Conservation (phyloP, 805 yeast species). For the Suhomyces prunicola region DNA sequence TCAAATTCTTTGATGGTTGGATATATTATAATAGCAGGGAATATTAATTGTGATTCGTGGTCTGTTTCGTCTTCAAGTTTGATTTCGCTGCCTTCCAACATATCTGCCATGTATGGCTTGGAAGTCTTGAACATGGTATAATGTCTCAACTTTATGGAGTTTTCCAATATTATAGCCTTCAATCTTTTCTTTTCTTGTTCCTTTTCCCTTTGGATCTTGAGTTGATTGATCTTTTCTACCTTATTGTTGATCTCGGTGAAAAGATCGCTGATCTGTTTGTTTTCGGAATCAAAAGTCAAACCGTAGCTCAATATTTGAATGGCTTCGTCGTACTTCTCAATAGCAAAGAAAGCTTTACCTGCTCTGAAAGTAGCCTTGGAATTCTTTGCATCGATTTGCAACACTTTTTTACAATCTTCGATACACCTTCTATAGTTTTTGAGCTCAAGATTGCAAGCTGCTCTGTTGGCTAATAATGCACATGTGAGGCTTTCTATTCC, state of each 20-base stretch:
- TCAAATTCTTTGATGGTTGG: conserved; percentile 86
- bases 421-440: conserved; percentile 83
- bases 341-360: conserved; percentile 70
- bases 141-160: conserved; percentile 63
- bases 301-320: conserved; percentile 65
- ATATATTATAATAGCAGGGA: conserved; percentile 77
- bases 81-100: conserved; percentile 49
- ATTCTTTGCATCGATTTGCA: conserved; percentile 62
- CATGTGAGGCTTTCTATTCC: conserved; percentile 52
- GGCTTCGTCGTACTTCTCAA: conserved; percentile 73
- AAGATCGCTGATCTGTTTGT: conserved; percentile 52
- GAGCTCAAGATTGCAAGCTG: conserved; percentile 87
- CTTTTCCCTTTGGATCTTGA: conserved; percentile 34
- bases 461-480: conserved; percentile 74
- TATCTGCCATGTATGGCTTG: conserved; percentile 46
- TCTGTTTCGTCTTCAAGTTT: conserved; percentile 64
- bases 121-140: conserved; percentile 48
- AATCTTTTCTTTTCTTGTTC: conserved; percentile 40
- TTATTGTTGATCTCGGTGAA: conserved; percentile 39
- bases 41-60: conserved; percentile 71
- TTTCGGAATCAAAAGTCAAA: conserved; percentile 54
- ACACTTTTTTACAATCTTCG: conserved; percentile 75
- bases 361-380: conserved; percentile 84
- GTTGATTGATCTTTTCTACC: conserved; percentile 28
- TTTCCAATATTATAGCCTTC: conserved; percentile 42